Base-by-base conservation (phyloP, 306 rosid genomes). In the Nissolia schottii region DNA sequence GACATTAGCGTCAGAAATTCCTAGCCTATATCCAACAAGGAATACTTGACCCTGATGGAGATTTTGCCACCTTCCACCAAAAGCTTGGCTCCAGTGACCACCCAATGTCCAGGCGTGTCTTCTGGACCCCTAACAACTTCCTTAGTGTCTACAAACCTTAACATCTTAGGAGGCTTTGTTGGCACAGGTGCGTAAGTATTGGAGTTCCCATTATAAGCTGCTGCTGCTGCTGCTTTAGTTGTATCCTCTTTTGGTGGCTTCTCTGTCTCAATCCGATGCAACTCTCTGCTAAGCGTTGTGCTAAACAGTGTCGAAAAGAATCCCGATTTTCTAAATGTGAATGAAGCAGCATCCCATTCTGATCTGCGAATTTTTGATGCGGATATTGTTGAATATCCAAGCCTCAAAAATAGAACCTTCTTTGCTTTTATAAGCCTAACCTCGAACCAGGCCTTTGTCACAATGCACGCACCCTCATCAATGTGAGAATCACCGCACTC, bases 401-500 rank as follows among this genome's bases (percentile, higher is more conserved):
- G 92, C 73, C 96, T 89, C 73, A 91, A 34, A 80, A 87, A 87
- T 77, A 94, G 68, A 43, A 94, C 88, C 38, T 86, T 94, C 79
- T 83, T 91, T 83, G 85, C 82, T 74, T 92, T 91, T 11, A 86
- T 22, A 3, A 48, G 37, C 83, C 89, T 87, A 10, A 91, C 97
- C 75, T 89, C 97, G 45, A 89, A 86, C 96, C 92, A 79, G 29
- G 97, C 97, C 75, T 85, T 89, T 31, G 92, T 89, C 61, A 87
- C 92, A 28, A 87, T 83, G 45, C 79, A 75, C 35, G 84, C 82
- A 0, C 86, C 58, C 10, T 86, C 84, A 43, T 77, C 82, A 6
- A 79, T 29, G 48, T 69, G 68, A 58, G 90, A 55, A 13, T 75
- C 72, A 34, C 40, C 64, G 76, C 72, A 77, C 65, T 83, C 35